These are phyloP conservation scores for Hemileia vastatrix DNA, from an alignment of 1,284 basidiomycete genomes.

Conservation along the genomic window DNA sequence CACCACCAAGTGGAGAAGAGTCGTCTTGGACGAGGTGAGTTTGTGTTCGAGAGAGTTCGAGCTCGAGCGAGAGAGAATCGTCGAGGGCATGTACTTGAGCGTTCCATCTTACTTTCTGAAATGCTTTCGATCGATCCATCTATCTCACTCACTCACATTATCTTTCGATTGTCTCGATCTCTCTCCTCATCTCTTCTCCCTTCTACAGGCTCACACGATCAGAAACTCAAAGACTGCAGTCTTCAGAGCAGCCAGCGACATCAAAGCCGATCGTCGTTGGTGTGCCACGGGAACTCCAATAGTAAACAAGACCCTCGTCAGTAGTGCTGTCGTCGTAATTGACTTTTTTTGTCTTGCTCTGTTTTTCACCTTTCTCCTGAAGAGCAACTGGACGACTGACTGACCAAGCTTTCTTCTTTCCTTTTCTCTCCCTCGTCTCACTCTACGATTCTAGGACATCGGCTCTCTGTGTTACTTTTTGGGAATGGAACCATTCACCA, in stretches of 20 bases:
- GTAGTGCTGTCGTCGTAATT: too few relatives aligned
- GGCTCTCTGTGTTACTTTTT: constrained; percentile 18
- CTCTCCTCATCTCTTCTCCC: not conserved
- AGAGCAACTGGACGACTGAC: not conserved
- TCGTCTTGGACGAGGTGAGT: constrained; percentile 24
- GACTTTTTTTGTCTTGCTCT: too few relatives aligned
- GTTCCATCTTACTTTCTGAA: not conserved
- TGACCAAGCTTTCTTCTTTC: not conserved
- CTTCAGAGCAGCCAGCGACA: constrained; percentile 13
- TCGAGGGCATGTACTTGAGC: not conserved
- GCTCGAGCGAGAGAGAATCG: not conserved
- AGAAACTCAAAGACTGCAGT: constrained; percentile 22
- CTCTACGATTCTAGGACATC: constrained; percentile 6
- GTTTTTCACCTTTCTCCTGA: not conserved
- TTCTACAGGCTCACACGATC: constrained; percentile 7
- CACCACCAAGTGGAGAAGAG: constrained; percentile 22
- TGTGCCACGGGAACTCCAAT: constrained; percentile 24
- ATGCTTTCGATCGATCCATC: too few relatives aligned
- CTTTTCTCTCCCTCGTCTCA: not conserved
- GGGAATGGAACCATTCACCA: constrained; percentile 15
- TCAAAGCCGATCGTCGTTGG: constrained; percentile 20
- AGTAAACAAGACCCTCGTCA: constrained; percentile 18
- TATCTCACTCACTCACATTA: too few relatives aligned
- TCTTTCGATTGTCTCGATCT: not conserved
- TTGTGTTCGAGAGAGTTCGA: not conserved